Evolutionary conservation across 2,329 filamentous ascomycete genomes (phyloP), one percentile per base, ranked within the genome.

Genomic region (Aureobasidium namibiae): DNA sequence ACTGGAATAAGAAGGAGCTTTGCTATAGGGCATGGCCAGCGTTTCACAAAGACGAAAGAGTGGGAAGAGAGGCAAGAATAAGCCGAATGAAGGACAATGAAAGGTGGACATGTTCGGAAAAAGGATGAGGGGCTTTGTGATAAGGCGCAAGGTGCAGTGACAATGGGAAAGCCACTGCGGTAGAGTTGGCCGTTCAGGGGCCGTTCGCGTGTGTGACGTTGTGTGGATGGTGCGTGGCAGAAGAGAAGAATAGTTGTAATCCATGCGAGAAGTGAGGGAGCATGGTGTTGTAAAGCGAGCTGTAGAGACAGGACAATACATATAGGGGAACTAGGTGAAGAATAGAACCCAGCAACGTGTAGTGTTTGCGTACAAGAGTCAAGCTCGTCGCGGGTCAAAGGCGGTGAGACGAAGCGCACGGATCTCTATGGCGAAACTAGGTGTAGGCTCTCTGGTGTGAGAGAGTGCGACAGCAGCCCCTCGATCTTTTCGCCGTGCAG

Each of bases 121-220:
- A 39, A 38, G 29, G 23, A 29, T 29, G 34, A 2, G 45, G n/a
- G n/a, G 29, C 34, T 49, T 33, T 33, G 29, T 49, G 29, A 21
- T 23, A 34, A 49, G 45, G 45, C 29, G 45, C n/a, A 11, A 21
- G 29, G 6, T 34, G 45, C 29, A 49, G n/a, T 29, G 42, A 23
- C 44, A 29, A 46, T 49, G 6, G 21, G 48, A 53, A 53, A 53
- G 49, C 49, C 49, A 53, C 49, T 31, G 34, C 24, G 36, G 23
- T 29, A 53, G 34, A 11, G 48, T 50, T 50, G 34, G 23, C 33
- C 34, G 49, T 53, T 56, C 39, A 42, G 52, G 39, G 52, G 52
- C 52, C 52, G 52, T 56, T 54, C 50, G 33, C 33, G n/a, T n/a
- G 50, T 42, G 36, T 56, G 52, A 56, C 52, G 52, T 56, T 56